Conservation (phyloP, 192 early-diverging fungal species). For the Mortierella alpina region DNA sequence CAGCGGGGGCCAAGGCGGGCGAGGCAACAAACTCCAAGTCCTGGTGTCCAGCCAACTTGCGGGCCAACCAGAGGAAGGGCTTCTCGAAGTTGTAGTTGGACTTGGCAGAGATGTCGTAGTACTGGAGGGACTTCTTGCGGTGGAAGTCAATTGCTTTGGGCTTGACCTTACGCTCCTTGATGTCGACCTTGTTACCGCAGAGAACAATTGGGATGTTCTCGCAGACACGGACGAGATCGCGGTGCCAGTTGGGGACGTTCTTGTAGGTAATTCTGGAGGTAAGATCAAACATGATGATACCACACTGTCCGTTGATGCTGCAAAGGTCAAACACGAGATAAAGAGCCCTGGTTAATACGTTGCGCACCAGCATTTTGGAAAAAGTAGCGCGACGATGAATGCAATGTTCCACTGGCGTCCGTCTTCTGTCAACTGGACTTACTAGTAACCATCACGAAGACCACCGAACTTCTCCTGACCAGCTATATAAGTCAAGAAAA, state of each 20-base stretch:
- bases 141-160: conserved; percentile 99
- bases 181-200: conserved; percentile 99
- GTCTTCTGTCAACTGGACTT: conserved; percentile 34
- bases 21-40: conserved; percentile 96
- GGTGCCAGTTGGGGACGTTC: conserved; percentile 99
- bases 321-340: not conserved
- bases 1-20: conserved; percentile 94
- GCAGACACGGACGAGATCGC: conserved; percentile 98
- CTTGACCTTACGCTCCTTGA: conserved; percentile 99
- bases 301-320: conserved; percentile 97
- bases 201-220: conserved; percentile 99
- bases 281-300: conserved; percentile 99
- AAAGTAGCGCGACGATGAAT: no score
- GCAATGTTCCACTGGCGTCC: no score
- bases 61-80: conserved; percentile 99
- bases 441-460: conserved; percentile 99
- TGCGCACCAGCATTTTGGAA: no score
- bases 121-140: conserved; percentile 99
- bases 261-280: conserved; percentile 99
- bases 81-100: conserved; percentile 99
- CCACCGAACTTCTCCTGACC: conserved; percentile 99
- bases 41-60: conserved; percentile 94
- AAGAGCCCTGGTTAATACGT: not conserved
- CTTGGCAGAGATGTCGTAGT: conserved; percentile 99
- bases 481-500: conserved; percentile 52